These are phyloP conservation scores for Phoma sp. DNA, from an alignment of 2,329 filamentous ascomycete genomes.

Conservation along the genomic window DNA sequence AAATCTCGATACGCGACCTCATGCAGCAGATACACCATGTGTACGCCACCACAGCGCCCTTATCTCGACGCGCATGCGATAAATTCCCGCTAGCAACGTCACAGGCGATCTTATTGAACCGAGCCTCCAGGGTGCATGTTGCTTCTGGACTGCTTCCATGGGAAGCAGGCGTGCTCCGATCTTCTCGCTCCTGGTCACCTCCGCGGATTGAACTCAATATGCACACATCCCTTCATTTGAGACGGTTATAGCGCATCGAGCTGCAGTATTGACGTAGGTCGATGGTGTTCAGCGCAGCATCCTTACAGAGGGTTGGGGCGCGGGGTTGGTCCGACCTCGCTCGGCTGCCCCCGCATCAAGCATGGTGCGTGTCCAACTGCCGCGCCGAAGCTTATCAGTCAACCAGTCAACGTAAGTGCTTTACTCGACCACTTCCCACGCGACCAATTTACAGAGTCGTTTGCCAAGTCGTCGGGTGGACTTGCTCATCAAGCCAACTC, in stretches of 20 bases:
- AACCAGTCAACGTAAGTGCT: not conserved
- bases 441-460: no score
- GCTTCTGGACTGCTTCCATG: not conserved
- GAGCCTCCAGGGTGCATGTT: not conserved
- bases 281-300: not conserved
- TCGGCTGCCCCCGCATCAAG: constrained; percentile 3
- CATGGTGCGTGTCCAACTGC: not conserved
- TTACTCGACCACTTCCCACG: not conserved
- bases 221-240: no score
- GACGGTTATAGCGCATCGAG: no score
- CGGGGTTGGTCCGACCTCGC: constrained; percentile 1
- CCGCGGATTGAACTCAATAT: no score
- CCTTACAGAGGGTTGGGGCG: not conserved
- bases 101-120: constrained; percentile 3
- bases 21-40: constrained; percentile 4
- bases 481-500: no score
- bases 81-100: constrained; percentile 2
- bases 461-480: no score
- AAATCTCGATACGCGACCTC: not conserved
- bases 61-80: constrained; percentile 3
- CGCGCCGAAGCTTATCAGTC: constrained; percentile 4
- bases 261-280: not conserved
- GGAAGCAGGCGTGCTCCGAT: not conserved
- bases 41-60: constrained; percentile 1
- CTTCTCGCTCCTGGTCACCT: no score